phyloP scores from a whole-genome alignment of 495 filamentous ascomycete species.

The Annulohypoxylon nitens region DNA sequence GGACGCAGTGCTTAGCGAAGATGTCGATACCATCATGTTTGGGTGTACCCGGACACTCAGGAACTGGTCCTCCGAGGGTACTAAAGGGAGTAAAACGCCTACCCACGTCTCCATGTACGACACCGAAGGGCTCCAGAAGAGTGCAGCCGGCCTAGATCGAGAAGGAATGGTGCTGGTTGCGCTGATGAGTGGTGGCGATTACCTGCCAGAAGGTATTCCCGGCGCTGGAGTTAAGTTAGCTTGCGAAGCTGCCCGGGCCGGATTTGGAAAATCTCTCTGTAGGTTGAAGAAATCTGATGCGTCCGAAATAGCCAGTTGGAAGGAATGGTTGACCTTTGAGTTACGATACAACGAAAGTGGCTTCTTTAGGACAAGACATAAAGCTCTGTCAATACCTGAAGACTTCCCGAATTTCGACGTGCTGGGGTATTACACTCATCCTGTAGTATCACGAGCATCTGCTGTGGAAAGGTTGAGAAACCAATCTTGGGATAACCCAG shows the following conservation, averaged over 20 bases:
- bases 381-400: slow-evolving; percentile 79
- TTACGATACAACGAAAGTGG: slow-evolving; percentile 86
- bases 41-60: slow-evolving; percentile 82
- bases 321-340: slow-evolving; percentile 78
- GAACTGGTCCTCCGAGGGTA: slow-evolving; percentile 84
- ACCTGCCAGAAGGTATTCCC: slow-evolving; percentile 88
- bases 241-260: slow-evolving; percentile 88
- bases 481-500: slow-evolving; percentile 71
- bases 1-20: slow-evolving; percentile 95
- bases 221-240: slow-evolving; percentile 89
- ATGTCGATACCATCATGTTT: slow-evolving; percentile 99
- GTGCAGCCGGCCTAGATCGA: slow-evolving; percentile 72
- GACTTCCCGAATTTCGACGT: slow-evolving; percentile 83
- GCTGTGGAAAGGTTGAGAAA: slow-evolving; percentile 70
- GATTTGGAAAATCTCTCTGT: slow-evolving; percentile 86
- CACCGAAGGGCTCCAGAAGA: slow-evolving; percentile 63
- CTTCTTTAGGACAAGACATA: slow-evolving; percentile 81
- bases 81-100: slow-evolving; percentile 71
- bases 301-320: slow-evolving; percentile 75
- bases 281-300: slow-evolving; percentile 63
- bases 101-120: slow-evolving; percentile 91
- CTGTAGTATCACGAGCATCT: slow-evolving; percentile 75
- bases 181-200: slow-evolving; percentile 96
- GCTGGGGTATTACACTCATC: slow-evolving; percentile 87
- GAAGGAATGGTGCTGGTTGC: slow-evolving; percentile 96